Evolutionary conservation across 1,284 basidiomycete species (phyloP), one percentile per base, ranked within the genome.

Genomic region (Moesziomyces parantarcticus): DNA sequence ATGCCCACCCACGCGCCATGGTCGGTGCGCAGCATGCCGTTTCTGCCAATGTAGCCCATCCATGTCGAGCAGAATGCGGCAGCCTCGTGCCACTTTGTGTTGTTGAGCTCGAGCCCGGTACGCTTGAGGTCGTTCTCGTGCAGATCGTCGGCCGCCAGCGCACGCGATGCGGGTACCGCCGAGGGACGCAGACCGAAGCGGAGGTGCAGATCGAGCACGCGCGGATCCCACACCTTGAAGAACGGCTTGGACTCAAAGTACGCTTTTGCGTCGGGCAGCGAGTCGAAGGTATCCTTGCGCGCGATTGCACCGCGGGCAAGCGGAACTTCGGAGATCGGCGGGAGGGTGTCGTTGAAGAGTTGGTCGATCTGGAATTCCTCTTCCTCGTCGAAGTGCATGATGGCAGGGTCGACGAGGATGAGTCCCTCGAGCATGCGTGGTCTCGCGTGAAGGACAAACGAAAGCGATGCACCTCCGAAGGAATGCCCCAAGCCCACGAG

Each of bases 381-480:
- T 10, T 56, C 51, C 3, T 58, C 50, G 11, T 78, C 77, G 78
- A 84, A 47, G 3, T 85, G 85, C 5, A 86, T 69, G 39, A 93
- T 88, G 56, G 92, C 87, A 0, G 95, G 93, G 81, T 97, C 94
- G 25, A 95, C 85, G 11, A 95, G 87, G 46, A 93, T 86, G 34
- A 96, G 84, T 0, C 88, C 88, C 18, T 89, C 86, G 84, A 94
- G 93, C 10, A 95, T 85, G 1, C 86, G 85, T 0, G 93, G 92
- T 54, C 86, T 84, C 13, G 87, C 86, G 18, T 89, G 75, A 1
- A 91, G 89, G 1, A 89, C 90, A 23, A 90, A 87, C 6, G 86
- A 80, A 5, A 74, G 44, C 29, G 61, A 46, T n/a, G 23, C 65
- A 40, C 52, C 74, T 25, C 58, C 67, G 61, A 91, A 90, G 0